Conservation (phyloP, 768 basidiomycete species). For the Termitomyces titanicus region DNA sequence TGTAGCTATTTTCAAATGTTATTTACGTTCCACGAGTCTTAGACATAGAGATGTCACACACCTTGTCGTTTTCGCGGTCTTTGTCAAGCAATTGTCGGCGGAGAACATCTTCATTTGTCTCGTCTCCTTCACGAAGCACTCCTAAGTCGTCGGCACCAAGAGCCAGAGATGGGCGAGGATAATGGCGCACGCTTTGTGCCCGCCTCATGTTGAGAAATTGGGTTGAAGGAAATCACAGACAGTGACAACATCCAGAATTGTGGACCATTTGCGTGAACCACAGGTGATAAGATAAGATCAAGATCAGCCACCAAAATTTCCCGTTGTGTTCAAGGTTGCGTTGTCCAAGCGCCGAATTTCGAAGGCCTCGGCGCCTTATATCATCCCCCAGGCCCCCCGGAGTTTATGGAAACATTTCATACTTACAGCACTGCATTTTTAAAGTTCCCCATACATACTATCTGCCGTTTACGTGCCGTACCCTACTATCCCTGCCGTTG, state of each 20-base stretch:
- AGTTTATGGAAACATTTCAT: no score
- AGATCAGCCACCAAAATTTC: no score
- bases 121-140: conserved; percentile 54
- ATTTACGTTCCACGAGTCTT: background rate
- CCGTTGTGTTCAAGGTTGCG: no score
- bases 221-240: background rate
- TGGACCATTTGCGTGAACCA: background rate
- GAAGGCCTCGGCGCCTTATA: no score
- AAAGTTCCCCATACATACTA: no score
- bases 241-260: background rate
- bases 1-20: conserved; percentile 43
- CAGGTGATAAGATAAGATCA: conserved; percentile 1
- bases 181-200: conserved; percentile 58
- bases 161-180: conserved; percentile 48
- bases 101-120: conserved; percentile 57
- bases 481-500: no score
- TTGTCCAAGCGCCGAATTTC: no score
- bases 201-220: conserved; percentile 45
- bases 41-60: conserved; percentile 16
- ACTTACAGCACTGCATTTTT: no score
- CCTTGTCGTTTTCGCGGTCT: conserved; percentile 70
- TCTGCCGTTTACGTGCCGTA: no score
- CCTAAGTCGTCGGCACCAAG: conserved; percentile 56
- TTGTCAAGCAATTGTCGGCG: conserved; percentile 63
- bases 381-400: no score